A percentile compares a stretch with the other conserved stretches of the same genome.
These are phyloP conservation scores for Marasmius fiardii DNA, from an alignment of 1,284 basidiomycete species.

Conservation along the genomic window DNA sequence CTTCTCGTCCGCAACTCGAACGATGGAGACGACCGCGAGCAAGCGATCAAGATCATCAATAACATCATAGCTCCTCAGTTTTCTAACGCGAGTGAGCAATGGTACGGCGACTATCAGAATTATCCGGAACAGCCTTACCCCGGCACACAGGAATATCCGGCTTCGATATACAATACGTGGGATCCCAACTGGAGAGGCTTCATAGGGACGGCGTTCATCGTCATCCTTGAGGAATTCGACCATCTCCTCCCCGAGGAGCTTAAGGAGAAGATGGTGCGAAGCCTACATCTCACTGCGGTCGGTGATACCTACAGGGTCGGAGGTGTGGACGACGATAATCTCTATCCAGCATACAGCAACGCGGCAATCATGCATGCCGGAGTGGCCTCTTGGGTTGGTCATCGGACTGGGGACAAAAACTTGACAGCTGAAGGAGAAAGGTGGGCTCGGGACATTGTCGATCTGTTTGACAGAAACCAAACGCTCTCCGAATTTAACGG, in stretches of 20 bases:
- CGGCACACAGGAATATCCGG: too few species aligned
- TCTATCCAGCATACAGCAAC: slow-evolving; percentile 14
- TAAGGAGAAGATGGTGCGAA: slow-evolving; percentile 21
- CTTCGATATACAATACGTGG: slow-evolving; percentile 25
- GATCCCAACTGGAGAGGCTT: slow-evolving; percentile 26
- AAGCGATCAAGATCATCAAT: too few species aligned
- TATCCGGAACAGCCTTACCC: too few species aligned
- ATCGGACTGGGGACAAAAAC: slow-evolving; percentile 25
- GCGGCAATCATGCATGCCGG: slow-evolving; percentile 28
- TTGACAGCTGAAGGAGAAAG: slow-evolving; percentile 27
- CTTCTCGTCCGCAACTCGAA: too few species aligned
- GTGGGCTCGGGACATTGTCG: slow-evolving; percentile 25
- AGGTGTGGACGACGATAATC: slow-evolving; percentile 28
- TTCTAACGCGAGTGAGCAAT: too few species aligned
- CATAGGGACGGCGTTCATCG: slow-evolving; percentile 27
- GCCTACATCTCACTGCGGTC: slow-evolving; percentile 28
- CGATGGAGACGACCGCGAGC: too few species aligned
- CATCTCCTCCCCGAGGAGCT: slow-evolving; percentile 23
- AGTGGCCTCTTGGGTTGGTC: slow-evolving; percentile 29
- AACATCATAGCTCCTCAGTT: too few species aligned
- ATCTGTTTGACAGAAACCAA: slow-evolving; percentile 22
- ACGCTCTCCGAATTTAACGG: slow-evolving; percentile 27
- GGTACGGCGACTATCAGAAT: too few species aligned
- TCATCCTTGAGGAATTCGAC: slow-evolving; percentile 27
- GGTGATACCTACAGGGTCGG: slow-evolving; percentile 29